Conservation (phyloP, 1,284 basidiomycete species). For the Sporisorium scitamineum region DNA sequence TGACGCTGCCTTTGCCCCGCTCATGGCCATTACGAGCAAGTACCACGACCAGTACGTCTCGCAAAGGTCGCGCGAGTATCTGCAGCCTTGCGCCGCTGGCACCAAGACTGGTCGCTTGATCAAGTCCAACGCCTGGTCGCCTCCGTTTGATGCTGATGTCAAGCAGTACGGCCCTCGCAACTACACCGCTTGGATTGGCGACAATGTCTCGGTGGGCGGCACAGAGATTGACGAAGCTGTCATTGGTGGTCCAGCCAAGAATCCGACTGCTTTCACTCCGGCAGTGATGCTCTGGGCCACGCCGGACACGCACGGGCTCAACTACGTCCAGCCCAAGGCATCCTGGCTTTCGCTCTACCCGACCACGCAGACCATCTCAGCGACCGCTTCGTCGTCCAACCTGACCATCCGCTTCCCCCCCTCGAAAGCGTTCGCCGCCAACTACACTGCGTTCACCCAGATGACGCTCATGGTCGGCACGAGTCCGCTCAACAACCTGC, state of each 20-base stretch:
- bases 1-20: constrained; percentile 30
- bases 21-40: constrained; percentile 39
- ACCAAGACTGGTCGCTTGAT: constrained; percentile 26
- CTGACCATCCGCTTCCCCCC: constrained; percentile 34
- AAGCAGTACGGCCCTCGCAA: constrained; percentile 38
- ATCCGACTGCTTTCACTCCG: constrained; percentile 28
- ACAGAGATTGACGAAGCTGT: constrained; percentile 37
- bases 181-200: constrained; percentile 38
- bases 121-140: constrained; percentile 29
- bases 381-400: constrained; percentile 26
- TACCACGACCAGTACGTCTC: constrained; percentile 37
- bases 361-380: constrained; percentile 29
- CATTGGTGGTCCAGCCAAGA: constrained; percentile 40
- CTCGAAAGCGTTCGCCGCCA: constrained; percentile 33
- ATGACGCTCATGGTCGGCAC: constrained; percentile 38
- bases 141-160: constrained; percentile 34
- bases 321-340: constrained; percentile 23
- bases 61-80: constrained; percentile 18
- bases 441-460: constrained; percentile 31
- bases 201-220: constrained; percentile 34
- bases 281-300: constrained; percentile 33
- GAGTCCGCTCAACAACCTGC: constrained; percentile 15
- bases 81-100: constrained; percentile 11
- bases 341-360: constrained; percentile 42
- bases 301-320: constrained; percentile 22